These are phyloP conservation scores for Ceratobasidium sp. DNA, from an alignment of 1,284 basidiomycete species.

Conservation along the genomic window DNA sequence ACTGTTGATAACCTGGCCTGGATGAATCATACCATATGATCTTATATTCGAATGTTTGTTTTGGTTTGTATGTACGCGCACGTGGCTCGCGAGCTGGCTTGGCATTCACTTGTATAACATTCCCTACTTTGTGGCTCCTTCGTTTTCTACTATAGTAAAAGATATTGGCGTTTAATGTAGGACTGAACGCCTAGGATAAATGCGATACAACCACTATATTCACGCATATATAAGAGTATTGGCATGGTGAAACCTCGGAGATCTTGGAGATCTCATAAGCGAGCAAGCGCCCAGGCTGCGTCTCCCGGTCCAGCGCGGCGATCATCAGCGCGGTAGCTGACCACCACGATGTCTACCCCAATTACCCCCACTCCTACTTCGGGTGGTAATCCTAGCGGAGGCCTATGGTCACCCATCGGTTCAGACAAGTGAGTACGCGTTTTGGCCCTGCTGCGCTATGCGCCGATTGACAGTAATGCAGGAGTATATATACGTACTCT, in stretches of 20 bases:
- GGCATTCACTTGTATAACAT: neutral
- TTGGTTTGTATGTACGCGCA: neutral
- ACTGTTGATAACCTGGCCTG: conserved; percentile 5
- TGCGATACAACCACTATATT: neutral
- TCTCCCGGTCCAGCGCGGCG: neutral
- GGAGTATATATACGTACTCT: conserved; percentile 34
- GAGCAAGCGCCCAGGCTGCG: conserved; percentile 9
- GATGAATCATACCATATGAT: conserved; percentile 17
- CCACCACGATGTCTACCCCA: conserved; percentile 25
- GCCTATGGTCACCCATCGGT: neutral
- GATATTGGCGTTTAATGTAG: neutral
- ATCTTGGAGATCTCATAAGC: neutral
- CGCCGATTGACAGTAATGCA: neutral
- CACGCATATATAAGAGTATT: neutral
- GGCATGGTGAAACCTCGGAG: conserved; percentile 4
- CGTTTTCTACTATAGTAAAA: neutral
- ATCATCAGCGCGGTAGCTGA: conserved; percentile 20
- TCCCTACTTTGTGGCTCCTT: neutral
- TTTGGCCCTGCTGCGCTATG: neutral
- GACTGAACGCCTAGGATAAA: neutral
- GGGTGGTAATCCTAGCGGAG: neutral
- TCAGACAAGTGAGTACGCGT: neutral
- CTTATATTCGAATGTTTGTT: neutral
- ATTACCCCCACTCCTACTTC: neutral
- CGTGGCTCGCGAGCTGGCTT: neutral